Evolutionary conservation across 1,139 yeast species (phyloP).

Genomic region (Suhomyces taliae): DNA sequence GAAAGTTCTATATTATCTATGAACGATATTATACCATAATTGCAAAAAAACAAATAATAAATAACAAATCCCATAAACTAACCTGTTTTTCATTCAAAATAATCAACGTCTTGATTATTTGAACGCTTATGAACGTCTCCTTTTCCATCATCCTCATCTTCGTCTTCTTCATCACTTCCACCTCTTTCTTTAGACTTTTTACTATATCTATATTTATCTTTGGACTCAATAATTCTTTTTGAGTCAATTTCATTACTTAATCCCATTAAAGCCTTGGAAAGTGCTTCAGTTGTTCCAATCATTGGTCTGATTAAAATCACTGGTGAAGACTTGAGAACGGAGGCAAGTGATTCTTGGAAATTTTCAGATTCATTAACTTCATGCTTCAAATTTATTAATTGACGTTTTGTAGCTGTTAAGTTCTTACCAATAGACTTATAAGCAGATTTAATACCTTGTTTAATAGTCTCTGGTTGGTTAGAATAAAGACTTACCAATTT

Average conservation of each 20-base stretch:
- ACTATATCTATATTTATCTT: slow-evolving; percentile 25
- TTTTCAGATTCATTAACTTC: slow-evolving; percentile 63
- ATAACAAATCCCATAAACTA: no score
- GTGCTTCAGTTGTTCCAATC: slow-evolving; percentile 91
- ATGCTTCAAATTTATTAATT: slow-evolving; percentile 57
- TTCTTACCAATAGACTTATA: slow-evolving; percentile 72
- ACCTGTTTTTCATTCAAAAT: slow-evolving; percentile 1
- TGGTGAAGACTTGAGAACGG: slow-evolving; percentile 78
- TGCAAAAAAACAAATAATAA: no score
- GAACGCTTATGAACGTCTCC: background rate
- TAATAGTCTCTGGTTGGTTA: slow-evolving; percentile 72
- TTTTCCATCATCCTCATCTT: background rate
- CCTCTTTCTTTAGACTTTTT: background rate
- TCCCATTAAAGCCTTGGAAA: slow-evolving; percentile 81
- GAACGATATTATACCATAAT: background rate
- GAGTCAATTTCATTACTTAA: slow-evolving; percentile 80
- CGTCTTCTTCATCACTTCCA: slow-evolving; percentile 6
- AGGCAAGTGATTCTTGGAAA: slow-evolving; percentile 64
- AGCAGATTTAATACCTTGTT: slow-evolving; percentile 73
- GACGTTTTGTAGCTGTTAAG: slow-evolving; percentile 62
- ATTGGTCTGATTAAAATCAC: slow-evolving; percentile 78
- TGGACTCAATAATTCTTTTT: slow-evolving; percentile 39
- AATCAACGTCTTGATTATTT: background rate
- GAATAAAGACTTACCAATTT: slow-evolving; percentile 75
- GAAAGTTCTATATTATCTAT: background rate